Conservation (phyloP, 2,329 filamentous ascomycete genomes). For the Colletotrichum navitas region DNA sequence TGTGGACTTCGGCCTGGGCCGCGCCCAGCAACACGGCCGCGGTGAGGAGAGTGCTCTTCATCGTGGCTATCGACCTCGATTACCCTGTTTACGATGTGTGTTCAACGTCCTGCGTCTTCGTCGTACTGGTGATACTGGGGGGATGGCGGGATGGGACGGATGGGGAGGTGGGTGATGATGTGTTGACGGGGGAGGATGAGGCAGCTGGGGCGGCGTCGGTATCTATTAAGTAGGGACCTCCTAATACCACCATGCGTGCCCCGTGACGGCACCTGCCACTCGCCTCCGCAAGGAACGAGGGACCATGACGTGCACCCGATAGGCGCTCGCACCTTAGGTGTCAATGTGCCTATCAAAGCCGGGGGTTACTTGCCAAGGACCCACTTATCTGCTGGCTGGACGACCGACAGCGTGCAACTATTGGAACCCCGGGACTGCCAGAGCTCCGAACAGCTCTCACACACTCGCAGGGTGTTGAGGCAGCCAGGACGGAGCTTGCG, state of each 20-base stretch:
- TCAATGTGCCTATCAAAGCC: slow-evolving; percentile 25
- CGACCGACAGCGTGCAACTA: slow-evolving; percentile 22
- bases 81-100: slow-evolving; percentile 14
- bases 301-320: slow-evolving; percentile 30
- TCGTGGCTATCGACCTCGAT: slow-evolving; percentile 59
- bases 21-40: slow-evolving; percentile 85
- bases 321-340: slow-evolving; percentile 6
- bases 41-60: slow-evolving; percentile 88
- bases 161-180: slow-evolving; percentile 34
- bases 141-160: slow-evolving; percentile 23
- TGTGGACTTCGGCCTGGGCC: slow-evolving; percentile 89
- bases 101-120: slow-evolving; percentile 35
- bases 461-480: slow-evolving; percentile 27
- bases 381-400: slow-evolving; percentile 19
- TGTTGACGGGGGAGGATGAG: slow-evolving; percentile 38
- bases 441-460: slow-evolving; percentile 38
- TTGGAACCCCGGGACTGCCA: slow-evolving; percentile 23
- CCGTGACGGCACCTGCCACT: slow-evolving; percentile 37
- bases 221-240: slow-evolving; percentile 39
- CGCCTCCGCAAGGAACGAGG: slow-evolving; percentile 37
- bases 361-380: neutral
- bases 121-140: slow-evolving; percentile 29
- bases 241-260: neutral
- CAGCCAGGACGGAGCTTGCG: slow-evolving; percentile 40
- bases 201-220: slow-evolving; percentile 36